Conservation (phyloP, 2,329 filamentous ascomycete species). For the Fusarium chlamydosporum region DNA sequence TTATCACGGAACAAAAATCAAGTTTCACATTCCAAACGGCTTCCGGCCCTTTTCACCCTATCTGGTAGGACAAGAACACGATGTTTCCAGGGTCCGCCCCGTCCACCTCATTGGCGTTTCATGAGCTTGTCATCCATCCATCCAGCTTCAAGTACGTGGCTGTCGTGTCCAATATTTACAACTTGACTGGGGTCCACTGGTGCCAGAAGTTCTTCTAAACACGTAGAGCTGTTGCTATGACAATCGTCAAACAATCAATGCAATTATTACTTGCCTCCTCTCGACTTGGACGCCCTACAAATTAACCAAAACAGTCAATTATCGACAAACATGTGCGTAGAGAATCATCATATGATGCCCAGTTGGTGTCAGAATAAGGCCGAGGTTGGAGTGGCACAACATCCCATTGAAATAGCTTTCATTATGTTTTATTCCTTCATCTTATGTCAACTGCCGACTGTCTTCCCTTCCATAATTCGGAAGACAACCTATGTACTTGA, state of each 20-base stretch:
- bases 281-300: background rate
- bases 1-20: slow-evolving; percentile 33
- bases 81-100: slow-evolving; percentile 4
- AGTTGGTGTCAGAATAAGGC: slow-evolving; percentile 10
- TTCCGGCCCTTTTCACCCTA: slow-evolving; percentile 27
- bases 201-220: slow-evolving; percentile 24
- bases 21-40: slow-evolving; percentile 38
- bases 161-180: slow-evolving; percentile 14
- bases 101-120: slow-evolving; percentile 31
- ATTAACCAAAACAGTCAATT: background rate
- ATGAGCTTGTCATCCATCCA: slow-evolving; percentile 27
- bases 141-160: slow-evolving; percentile 37
- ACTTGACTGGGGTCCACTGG: slow-evolving; percentile 22
- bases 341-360: background rate
- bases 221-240: slow-evolving; percentile 23
- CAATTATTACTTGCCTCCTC: background rate
- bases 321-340: background rate
- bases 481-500: slow-evolving; percentile 12
- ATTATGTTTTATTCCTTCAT: slow-evolving; percentile 33
- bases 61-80: slow-evolving; percentile 17
- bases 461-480: slow-evolving; percentile 6
- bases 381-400: slow-evolving; percentile 8
- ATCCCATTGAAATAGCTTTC: slow-evolving; percentile 7
- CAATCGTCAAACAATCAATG: slow-evolving; percentile 6
- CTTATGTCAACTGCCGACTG: slow-evolving; percentile 14